Evolutionary conservation across 2,329 filamentous ascomycete genomes (phyloP).

Genomic region (Aspergillus sp.): DNA sequence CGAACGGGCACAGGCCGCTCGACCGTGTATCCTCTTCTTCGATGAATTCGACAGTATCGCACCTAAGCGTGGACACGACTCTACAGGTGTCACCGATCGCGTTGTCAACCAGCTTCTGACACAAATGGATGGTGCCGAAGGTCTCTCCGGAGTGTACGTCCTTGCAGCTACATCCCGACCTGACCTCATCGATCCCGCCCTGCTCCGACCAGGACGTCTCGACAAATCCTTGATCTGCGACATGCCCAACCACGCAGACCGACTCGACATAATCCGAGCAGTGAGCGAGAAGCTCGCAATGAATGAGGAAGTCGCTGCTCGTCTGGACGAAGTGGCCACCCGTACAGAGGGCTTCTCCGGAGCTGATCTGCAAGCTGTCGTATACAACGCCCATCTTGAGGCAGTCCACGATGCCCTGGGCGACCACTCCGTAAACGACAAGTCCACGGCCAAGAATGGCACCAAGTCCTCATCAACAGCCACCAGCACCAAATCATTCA

Average conservation of each 20-base stretch:
- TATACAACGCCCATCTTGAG: slow-evolving; percentile 95
- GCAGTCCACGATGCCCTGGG: slow-evolving; percentile 92
- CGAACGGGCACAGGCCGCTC: slow-evolving; percentile 82
- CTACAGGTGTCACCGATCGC: slow-evolving; percentile 95
- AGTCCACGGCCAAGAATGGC: slow-evolving; percentile 35
- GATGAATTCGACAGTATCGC: slow-evolving; percentile 99
- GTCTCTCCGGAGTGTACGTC: slow-evolving; percentile 91
- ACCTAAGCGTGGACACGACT: slow-evolving; percentile 94
- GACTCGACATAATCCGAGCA: slow-evolving; percentile 83
- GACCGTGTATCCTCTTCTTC: slow-evolving; percentile 94
- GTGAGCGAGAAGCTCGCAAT: slow-evolving; percentile 81
- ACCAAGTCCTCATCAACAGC: slow-evolving; percentile 31
- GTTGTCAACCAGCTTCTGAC: slow-evolving; percentile 98
- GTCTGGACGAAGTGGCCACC: slow-evolving; percentile 71
- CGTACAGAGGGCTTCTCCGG: slow-evolving; percentile 89
- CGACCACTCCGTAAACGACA: slow-evolving; percentile 53
- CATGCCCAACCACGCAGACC: slow-evolving; percentile 76
- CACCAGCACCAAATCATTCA: slow-evolving; percentile 55
- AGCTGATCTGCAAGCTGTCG: slow-evolving; percentile 88
- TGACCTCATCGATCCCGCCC: slow-evolving; percentile 90
- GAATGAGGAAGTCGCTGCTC: slow-evolving; percentile 63
- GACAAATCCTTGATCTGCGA: slow-evolving; percentile 94
- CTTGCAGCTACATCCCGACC: slow-evolving; percentile 91
- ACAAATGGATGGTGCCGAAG: slow-evolving; percentile 98
- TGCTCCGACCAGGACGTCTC: slow-evolving; percentile 85